These are phyloP conservation scores for Adenanthera pavonina DNA, from an alignment of 306 rosid genomes.

Conservation along the genomic window DNA sequence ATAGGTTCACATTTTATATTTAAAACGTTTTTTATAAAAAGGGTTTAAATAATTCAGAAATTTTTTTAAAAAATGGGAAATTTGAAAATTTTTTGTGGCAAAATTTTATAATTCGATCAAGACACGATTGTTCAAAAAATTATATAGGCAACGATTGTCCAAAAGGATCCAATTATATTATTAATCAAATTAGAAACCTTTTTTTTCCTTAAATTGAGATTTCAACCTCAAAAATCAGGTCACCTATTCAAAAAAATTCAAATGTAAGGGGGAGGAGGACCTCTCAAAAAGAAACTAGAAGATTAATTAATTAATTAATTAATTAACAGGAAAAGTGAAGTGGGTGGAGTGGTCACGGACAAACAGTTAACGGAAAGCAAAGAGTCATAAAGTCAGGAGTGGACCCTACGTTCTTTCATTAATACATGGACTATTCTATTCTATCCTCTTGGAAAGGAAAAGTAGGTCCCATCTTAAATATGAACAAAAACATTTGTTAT, in stretches of 20 bases:
- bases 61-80: too few species aligned
- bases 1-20: too few species aligned
- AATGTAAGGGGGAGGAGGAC: too few species aligned
- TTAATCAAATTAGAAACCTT: background rate
- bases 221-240: background rate
- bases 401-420: background rate
- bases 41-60: too few species aligned
- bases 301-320: background rate
- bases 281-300: too few species aligned
- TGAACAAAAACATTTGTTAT: too few species aligned
- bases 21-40: too few species aligned
- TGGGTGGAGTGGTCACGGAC: slow-evolving; percentile 9
- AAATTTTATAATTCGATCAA: too few species aligned
- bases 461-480: background rate
- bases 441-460: background rate
- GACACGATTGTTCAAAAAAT: too few species aligned
- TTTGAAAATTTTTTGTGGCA: too few species aligned
- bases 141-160: background rate
- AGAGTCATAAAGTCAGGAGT: background rate
- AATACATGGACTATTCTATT: background rate
- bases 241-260: background rate
- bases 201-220: background rate
- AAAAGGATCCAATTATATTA: background rate
- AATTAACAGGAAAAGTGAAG: background rate
- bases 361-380: background rate